Conservation (phyloP, 2,329 filamentous ascomycete genomes). For the Xylaria sp. region DNA sequence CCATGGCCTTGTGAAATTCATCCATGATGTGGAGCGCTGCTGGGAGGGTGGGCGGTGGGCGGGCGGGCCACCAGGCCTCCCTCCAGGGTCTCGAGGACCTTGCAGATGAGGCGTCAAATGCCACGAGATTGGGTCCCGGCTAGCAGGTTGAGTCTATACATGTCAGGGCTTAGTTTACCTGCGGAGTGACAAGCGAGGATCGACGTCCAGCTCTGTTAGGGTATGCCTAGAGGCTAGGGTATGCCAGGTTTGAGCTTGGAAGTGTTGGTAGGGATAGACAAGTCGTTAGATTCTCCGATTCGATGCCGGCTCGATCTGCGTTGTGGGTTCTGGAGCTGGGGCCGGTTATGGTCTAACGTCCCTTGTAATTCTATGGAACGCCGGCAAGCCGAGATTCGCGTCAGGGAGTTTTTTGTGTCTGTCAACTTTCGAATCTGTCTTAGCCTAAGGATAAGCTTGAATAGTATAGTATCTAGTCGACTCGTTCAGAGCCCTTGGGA, state of each 20-base stretch:
- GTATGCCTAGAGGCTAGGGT: constrained; percentile 20
- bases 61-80: constrained; percentile 16
- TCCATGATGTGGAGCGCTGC: constrained; percentile 19
- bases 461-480: constrained; percentile 12
- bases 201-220: constrained; percentile 32
- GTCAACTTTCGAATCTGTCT: constrained; percentile 21
- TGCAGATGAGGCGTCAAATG: constrained; percentile 26
- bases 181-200: constrained; percentile 25
- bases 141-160: constrained; percentile 14
- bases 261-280: constrained; percentile 21
- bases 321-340: constrained; percentile 17
- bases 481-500: constrained; percentile 14
- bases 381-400: constrained; percentile 7
- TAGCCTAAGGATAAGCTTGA: constrained; percentile 24
- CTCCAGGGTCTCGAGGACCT: constrained; percentile 18
- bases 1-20: constrained; percentile 16
- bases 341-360: constrained; percentile 14
- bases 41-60: no score
- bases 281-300: constrained; percentile 31
- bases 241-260: constrained; percentile 30
- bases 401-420: constrained; percentile 13
- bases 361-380: constrained; percentile 22
- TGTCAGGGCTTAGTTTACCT: constrained; percentile 18
- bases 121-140: constrained; percentile 22
- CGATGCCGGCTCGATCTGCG: constrained; percentile 20